A percentile compares a stretch with the other conserved stretches of the same genome.
These are phyloP conservation scores for Ustilago xerochloae DNA, from an alignment of 1,284 basidiomycete species.

Conservation along the genomic window DNA sequence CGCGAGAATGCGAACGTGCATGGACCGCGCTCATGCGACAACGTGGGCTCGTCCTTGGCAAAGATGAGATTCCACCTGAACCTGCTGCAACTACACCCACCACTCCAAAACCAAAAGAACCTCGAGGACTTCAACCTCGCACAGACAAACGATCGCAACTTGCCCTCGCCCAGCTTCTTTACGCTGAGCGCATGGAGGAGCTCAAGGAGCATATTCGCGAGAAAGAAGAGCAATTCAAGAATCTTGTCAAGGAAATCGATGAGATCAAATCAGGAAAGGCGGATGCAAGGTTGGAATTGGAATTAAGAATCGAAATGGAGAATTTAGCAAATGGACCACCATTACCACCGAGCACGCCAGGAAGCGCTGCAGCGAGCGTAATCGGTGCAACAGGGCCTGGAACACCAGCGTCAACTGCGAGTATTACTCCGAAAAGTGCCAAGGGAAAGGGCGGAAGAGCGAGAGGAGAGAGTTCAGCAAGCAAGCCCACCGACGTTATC, in stretches of 20 bases:
- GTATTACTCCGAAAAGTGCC: slow-evolving; percentile 38
- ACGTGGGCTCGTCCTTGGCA: slow-evolving; percentile 47
- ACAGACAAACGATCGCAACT: slow-evolving; percentile 55
- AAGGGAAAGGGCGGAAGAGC: slow-evolving; percentile 29
- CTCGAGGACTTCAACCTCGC: slow-evolving; percentile 41
- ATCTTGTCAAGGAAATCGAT: slow-evolving; percentile 45
- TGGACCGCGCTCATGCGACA: slow-evolving; percentile 60
- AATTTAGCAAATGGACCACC: slow-evolving; percentile 44
- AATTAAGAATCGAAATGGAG: slow-evolving; percentile 49
- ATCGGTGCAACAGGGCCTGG: slow-evolving; percentile 9
- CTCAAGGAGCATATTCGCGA: slow-evolving; percentile 52
- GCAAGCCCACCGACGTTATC: too few relatives aligned
- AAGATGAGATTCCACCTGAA: slow-evolving; percentile 35
- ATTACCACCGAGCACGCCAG: slow-evolving; percentile 29
- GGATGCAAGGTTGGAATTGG: slow-evolving; percentile 39
- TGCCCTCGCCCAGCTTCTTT: slow-evolving; percentile 59
- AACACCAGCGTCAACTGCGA: slow-evolving; percentile 24
- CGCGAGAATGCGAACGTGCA: slow-evolving; percentile 57
- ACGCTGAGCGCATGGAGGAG: slow-evolving; percentile 60
- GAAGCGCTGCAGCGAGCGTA: slow-evolving; percentile 17
- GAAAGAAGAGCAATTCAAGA: slow-evolving; percentile 55
- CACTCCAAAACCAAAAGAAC: slow-evolving; percentile 45
- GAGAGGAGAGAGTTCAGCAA: slow-evolving; percentile 30
- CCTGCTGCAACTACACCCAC: slow-evolving; percentile 7
- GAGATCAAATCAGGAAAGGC: slow-evolving; percentile 47